Evolutionary conservation across 164 flowering plant genomes (phyloP).

Genomic region (Magnolia changhungtana): DNA sequence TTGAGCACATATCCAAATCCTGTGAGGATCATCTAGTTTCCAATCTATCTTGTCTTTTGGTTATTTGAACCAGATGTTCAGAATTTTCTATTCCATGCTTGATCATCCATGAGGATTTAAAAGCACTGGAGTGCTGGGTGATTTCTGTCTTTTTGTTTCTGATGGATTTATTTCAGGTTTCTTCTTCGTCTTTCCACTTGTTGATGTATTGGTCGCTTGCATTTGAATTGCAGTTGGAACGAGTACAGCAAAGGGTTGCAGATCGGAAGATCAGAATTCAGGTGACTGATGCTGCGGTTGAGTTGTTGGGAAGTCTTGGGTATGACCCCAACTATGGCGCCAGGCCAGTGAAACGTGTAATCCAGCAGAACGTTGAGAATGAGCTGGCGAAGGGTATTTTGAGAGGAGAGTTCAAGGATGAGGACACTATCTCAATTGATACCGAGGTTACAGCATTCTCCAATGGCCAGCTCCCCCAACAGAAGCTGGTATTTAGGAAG

Average conservation of each 20-base stretch:
- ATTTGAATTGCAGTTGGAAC: constrained; percentile 57
- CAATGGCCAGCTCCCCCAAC: constrained; percentile 86
- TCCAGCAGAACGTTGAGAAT: constrained; percentile 87
- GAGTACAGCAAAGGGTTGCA: constrained; percentile 74
- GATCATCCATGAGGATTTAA: neutral
- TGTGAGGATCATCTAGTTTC: neutral
- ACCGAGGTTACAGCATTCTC: constrained; percentile 79
- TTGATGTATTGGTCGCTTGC: constrained; percentile 9
- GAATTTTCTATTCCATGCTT: neutral
- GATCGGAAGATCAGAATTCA: constrained; percentile 73
- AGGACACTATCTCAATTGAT: constrained; percentile 68
- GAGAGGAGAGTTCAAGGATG: constrained; percentile 91
- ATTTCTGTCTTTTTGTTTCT: neutral
- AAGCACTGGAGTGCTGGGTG: too few relatives aligned
- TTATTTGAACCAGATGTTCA: neutral
- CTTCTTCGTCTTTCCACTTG: neutral
- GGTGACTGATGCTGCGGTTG: constrained; percentile 73
- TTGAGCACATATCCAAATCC: too few relatives aligned
- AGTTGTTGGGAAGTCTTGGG: constrained; percentile 81
- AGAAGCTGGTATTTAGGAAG: constrained; percentile 66
- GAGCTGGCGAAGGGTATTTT: constrained; percentile 93
- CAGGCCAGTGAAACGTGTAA: constrained; percentile 90
- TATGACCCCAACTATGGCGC: constrained; percentile 98
- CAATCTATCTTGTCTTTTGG: neutral
- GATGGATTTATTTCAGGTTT: neutral